These are phyloP conservation scores for Holtermanniella nyarrowii DNA, from an alignment of 768 basidiomycete genomes.

Conservation along the genomic window DNA sequence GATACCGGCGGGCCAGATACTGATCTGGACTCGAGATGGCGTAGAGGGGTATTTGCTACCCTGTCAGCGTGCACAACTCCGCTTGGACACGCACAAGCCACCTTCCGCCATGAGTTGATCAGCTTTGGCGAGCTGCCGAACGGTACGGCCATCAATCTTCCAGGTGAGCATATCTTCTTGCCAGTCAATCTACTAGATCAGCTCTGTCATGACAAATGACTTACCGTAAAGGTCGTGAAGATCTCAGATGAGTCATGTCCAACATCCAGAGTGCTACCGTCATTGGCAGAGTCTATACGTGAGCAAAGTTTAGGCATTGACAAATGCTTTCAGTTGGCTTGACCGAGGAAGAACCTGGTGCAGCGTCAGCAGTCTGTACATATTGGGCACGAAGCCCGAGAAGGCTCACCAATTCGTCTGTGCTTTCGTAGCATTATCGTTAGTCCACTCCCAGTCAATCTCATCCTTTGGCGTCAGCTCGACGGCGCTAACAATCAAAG, in stretches of 20 bases:
- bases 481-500: conserved; percentile 1
- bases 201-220: not conserved
- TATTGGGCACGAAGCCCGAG: conserved; percentile 47
- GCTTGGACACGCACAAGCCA: not conserved
- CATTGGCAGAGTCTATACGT: conserved; percentile 20
- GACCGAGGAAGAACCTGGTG: conserved; percentile 14
- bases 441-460: conserved; percentile 35
- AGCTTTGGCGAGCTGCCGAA: conserved; percentile 57
- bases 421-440: conserved; percentile 49
- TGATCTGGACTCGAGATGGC: conserved; percentile 67
- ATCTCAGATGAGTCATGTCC: conserved; percentile 14
- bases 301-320: too few relatives aligned
- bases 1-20: conserved; percentile 77
- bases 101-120: conserved; percentile 46
- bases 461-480: conserved; percentile 13
- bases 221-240: conserved; percentile 27
- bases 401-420: conserved; percentile 61
- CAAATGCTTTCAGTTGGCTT: conserved; percentile 30
- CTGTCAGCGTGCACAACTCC: not conserved
- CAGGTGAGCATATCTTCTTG: conserved; percentile 57
- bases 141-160: conserved; percentile 58
- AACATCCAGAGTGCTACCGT: conserved; percentile 12
- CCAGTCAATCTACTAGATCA: conserved; percentile 60
- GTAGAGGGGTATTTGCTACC: conserved; percentile 58
- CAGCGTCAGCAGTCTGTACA: conserved; percentile 42